phyloP scores from a whole-genome alignment of 2,329 filamentous ascomycete species.

The Paracorniculantispora psalliotae region DNA sequence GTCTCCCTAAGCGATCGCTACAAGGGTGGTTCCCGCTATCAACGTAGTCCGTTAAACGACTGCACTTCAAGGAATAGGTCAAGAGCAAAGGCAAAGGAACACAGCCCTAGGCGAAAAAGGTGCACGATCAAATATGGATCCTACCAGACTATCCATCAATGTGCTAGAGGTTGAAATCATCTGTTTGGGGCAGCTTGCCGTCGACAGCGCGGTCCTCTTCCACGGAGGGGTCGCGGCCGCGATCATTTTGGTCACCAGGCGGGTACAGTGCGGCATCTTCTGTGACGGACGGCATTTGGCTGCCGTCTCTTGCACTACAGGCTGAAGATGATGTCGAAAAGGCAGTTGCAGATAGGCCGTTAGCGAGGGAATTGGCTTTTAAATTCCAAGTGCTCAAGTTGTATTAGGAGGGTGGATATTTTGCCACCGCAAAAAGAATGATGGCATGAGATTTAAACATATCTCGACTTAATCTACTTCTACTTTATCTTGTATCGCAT shows the following conservation, averaged over 20 bases:
- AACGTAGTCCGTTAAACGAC: slow-evolving; percentile 4
- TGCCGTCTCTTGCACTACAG: not conserved
- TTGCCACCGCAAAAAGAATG: not conserved
- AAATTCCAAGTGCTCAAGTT: not conserved
- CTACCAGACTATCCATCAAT: slow-evolving; percentile 12
- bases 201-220: slow-evolving; percentile 4
- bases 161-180: slow-evolving; percentile 15
- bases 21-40: slow-evolving; percentile 8
- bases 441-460: not conserved
- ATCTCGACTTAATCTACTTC: not conserved
- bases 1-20: slow-evolving; percentile 1
- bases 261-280: not conserved
- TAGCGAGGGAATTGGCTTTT: not conserved
- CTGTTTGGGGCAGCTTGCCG: not conserved
- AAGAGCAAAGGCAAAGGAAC: not conserved
- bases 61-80: slow-evolving; percentile 10
- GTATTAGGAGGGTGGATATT: not conserved
- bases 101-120: slow-evolving; percentile 4
- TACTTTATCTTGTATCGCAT: not conserved
- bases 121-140: not conserved
- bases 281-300: not conserved
- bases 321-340: not conserved
- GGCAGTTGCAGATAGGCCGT: not conserved
- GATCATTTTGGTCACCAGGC: not conserved
- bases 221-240: not conserved